Conservation (phyloP, 2,329 filamentous ascomycete genomes). For the Sporothrix pseudoabietina region DNA sequence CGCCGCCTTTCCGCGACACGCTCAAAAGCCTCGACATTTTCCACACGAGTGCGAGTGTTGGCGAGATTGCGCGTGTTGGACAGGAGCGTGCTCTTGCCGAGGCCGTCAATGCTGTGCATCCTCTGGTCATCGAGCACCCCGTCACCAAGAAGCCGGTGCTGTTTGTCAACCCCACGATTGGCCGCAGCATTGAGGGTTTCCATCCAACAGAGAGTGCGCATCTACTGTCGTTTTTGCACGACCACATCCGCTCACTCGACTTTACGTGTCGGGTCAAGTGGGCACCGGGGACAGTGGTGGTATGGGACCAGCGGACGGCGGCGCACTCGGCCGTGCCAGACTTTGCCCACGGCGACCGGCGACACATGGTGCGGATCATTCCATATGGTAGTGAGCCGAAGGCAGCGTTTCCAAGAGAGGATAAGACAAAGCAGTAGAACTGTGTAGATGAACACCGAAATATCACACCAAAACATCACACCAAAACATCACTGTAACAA, state of each 20-base stretch:
- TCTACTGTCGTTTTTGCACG: slow-evolving; percentile 47
- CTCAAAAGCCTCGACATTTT: slow-evolving; percentile 77
- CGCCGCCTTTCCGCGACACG: slow-evolving; percentile 71
- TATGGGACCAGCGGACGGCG: slow-evolving; percentile 41
- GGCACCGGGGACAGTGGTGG: slow-evolving; percentile 49
- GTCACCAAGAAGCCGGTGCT: slow-evolving; percentile 80
- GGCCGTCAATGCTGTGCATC: slow-evolving; percentile 70
- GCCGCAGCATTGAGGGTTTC: slow-evolving; percentile 65
- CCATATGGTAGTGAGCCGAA: slow-evolving; percentile 20
- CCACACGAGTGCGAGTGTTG: slow-evolving; percentile 48
- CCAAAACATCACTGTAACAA: no score
- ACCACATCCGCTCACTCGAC: slow-evolving; percentile 52
- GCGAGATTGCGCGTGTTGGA: slow-evolving; percentile 30
- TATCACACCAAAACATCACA: no score
- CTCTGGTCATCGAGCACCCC: slow-evolving; percentile 80
- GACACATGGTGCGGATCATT: slow-evolving; percentile 38
- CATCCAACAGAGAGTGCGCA: slow-evolving; percentile 82
- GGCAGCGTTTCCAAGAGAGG: slow-evolving; percentile 7
- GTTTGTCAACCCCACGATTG: slow-evolving; percentile 62
- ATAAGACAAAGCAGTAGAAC: neutral
- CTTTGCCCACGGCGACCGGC: slow-evolving; percentile 31
- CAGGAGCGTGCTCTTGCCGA: slow-evolving; percentile 25
- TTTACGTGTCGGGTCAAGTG: slow-evolving; percentile 52
- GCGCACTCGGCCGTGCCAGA: slow-evolving; percentile 36
- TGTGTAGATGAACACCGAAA: neutral